Conservation (phyloP, 192 early-diverging fungal genomes). For the Coemansia sp. region DNA sequence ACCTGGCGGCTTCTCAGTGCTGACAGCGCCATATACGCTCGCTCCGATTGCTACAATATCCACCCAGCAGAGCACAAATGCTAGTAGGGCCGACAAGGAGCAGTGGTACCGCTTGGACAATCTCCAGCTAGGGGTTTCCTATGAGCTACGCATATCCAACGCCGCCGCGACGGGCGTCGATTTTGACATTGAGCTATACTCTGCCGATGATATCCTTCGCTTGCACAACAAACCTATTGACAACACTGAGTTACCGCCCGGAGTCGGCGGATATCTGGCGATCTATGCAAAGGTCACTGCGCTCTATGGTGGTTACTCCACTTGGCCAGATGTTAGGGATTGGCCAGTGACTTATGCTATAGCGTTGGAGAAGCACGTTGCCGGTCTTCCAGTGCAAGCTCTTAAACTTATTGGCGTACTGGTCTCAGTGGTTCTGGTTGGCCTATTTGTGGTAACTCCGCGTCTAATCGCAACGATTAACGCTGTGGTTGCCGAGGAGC, state of each 20-base stretch:
- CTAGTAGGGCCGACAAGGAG: slow-evolving; percentile 6
- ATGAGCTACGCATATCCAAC: slow-evolving; percentile 50
- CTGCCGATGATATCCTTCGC: neutral
- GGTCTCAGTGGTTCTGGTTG: slow-evolving; percentile 14
- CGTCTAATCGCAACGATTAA: slow-evolving; percentile 16
- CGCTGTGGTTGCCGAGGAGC: slow-evolving; percentile 19
- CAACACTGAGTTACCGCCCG: neutral
- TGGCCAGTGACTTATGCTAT: slow-evolving; percentile 22
- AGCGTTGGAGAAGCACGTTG: slow-evolving; percentile 37
- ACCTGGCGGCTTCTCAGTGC: neutral
- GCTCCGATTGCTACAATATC: slow-evolving; percentile 13
- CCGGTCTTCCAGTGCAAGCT: slow-evolving; percentile 37
- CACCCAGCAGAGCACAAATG: slow-evolving; percentile 20
- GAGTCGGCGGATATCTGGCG: neutral
- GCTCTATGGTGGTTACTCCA: slow-evolving; percentile 28
- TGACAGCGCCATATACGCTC: slow-evolving; percentile 17
- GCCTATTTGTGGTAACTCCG: slow-evolving; percentile 20
- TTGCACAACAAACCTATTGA: neutral
- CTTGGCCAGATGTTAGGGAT: slow-evolving; percentile 17
- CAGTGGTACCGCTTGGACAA: slow-evolving; percentile 31
- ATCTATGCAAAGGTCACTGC: slow-evolving; percentile 27
- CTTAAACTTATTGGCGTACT: slow-evolving; percentile 29
- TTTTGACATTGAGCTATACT: slow-evolving; percentile 28
- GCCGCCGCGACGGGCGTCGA: slow-evolving; percentile 34
- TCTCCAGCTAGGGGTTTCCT: slow-evolving; percentile 10